Evolutionary conservation across 331 rosid species (phyloP).

Genomic region (Prunus yedoensis): DNA sequence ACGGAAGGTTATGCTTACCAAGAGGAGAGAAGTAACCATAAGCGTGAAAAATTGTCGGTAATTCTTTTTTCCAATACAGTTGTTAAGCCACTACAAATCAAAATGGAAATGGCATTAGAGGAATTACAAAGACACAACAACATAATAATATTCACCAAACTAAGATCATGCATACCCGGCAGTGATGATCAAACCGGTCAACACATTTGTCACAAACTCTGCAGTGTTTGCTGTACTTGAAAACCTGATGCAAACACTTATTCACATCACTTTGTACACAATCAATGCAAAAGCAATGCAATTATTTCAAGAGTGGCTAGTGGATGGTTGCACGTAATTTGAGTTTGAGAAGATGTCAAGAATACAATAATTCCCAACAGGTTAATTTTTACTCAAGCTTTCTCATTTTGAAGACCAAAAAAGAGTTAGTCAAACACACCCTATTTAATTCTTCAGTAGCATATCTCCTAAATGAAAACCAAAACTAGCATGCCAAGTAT

Average conservation of each 20-base stretch:
- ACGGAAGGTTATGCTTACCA: slow-evolving; percentile 67
- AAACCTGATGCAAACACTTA: slow-evolving; percentile 59
- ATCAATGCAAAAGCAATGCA: background rate
- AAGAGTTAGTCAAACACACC: background rate
- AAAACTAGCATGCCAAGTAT: slow-evolving; percentile 17
- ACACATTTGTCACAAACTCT: slow-evolving; percentile 98
- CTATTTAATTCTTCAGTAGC: background rate
- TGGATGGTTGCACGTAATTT: background rate
- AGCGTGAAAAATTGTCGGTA: slow-evolving; percentile 90
- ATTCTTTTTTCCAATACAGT: slow-evolving; percentile 87
- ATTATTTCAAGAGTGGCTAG: slow-evolving; percentile 1
- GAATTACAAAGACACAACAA: slow-evolving; percentile 8
- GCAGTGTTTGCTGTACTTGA: slow-evolving; percentile 97
- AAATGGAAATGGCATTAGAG: slow-evolving; percentile 11
- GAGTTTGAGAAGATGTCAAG: slow-evolving; percentile 1
- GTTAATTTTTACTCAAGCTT: slow-evolving; percentile 15
- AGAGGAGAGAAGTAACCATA: slow-evolving; percentile 89
- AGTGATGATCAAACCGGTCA: slow-evolving; percentile 92
- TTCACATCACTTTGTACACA: slow-evolving; percentile 1
- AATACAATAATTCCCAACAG: background rate
- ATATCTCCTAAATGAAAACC: background rate
- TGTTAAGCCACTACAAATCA: slow-evolving; percentile 91
- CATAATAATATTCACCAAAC: slow-evolving; percentile 19
- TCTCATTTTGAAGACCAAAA: background rate
- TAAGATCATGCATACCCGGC: slow-evolving; percentile 66